Percentiles rank a stretch among this genome's conserved stretches.
These are phyloP conservation scores for Arachis monticola DNA, from an alignment of 331 rosid genomes.

Conservation along the genomic window DNA sequence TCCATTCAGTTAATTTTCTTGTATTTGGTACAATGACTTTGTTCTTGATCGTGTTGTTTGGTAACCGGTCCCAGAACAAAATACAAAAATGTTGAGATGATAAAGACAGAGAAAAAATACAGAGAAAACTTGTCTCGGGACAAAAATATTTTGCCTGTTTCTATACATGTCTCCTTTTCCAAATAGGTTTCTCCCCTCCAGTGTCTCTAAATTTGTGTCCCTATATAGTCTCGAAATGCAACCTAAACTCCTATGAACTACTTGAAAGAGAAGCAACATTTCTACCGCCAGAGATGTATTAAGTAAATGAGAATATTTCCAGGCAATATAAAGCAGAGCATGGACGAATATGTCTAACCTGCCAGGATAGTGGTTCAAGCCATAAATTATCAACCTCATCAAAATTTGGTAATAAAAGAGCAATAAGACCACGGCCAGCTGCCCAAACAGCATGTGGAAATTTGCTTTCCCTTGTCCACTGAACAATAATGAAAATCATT, in stretches of 20 bases:
- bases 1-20: background rate
- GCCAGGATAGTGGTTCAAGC: constrained; percentile 99
- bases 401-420: constrained; percentile 86
- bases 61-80: too few relatives aligned
- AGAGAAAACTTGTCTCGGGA: too few relatives aligned
- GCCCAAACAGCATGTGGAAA: constrained; percentile 99
- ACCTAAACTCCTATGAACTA: background rate
- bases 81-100: too few relatives aligned
- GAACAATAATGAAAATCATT: constrained; percentile 40
- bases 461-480: constrained; percentile 95
- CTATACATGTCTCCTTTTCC: too few relatives aligned
- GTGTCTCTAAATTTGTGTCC: too few relatives aligned
- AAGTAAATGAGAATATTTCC: constrained; percentile 7
- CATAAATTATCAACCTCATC: constrained; percentile 88
- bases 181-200: too few relatives aligned
- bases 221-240: too few relatives aligned
- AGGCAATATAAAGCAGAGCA: constrained; percentile 11
- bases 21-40: too few relatives aligned
- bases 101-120: too few relatives aligned
- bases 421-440: constrained; percentile 93
- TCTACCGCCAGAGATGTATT: too few relatives aligned
- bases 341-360: constrained; percentile 60
- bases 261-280: background rate
- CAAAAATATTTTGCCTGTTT: too few relatives aligned
- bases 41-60: too few relatives aligned